phyloP scores from a whole-genome alignment of 2,329 filamentous ascomycete genomes.

The Pseudogymnoascus sp. region DNA sequence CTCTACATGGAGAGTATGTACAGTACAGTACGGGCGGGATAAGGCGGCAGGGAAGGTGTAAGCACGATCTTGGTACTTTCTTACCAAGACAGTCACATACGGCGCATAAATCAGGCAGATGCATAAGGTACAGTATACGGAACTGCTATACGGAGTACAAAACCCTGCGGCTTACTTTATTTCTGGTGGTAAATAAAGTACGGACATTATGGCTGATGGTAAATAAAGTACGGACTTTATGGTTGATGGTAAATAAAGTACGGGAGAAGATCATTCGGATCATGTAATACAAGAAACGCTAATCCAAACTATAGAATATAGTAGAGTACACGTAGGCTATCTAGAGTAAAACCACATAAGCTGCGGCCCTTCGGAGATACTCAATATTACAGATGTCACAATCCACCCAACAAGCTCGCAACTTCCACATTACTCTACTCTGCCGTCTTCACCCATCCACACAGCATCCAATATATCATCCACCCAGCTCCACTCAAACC shows the following conservation, averaged over 20 bases:
- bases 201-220: background rate
- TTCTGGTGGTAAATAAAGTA: background rate
- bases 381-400: background rate
- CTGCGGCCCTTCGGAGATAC: background rate
- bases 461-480: background rate
- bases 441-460: background rate
- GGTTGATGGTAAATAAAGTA: background rate
- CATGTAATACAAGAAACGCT: background rate
- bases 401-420: constrained; percentile 1
- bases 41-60: background rate
- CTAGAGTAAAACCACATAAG: background rate
- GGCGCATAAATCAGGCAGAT: background rate
- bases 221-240: background rate
- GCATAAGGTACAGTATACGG: background rate
- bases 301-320: background rate
- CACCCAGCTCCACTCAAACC: background rate
- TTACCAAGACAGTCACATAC: background rate
- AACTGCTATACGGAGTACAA: background rate
- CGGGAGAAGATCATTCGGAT: background rate
- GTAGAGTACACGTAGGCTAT: background rate
- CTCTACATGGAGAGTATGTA: background rate
- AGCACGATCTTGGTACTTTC: background rate
- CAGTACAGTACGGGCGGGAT: background rate
- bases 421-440: background rate
- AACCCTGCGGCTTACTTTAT: background rate